Evolutionary conservation across 2,329 filamentous ascomycete genomes (phyloP), one percentile per base, ranked within the genome.

Genomic region (Colletotrichum lentis): DNA sequence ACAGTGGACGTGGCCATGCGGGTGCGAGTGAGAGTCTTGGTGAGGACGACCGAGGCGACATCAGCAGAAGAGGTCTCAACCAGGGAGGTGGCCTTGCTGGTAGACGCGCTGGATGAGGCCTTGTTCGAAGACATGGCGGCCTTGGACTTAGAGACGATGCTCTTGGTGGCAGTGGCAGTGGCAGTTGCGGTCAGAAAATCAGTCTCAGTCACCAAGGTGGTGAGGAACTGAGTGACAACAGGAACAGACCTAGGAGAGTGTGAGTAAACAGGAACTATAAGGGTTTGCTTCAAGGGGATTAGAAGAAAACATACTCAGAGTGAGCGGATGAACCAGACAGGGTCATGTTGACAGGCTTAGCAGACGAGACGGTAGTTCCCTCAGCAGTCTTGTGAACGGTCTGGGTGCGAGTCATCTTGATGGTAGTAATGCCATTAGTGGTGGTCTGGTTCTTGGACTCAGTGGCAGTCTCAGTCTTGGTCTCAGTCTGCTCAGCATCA

Each of bases 151-250:
- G 55, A n/a, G 41, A 11, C 31, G 11, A 35, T 18, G 8, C 56
- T 43, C 43, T 64, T 24, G 35, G 53, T 49, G 20, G n/a, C 52
- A 22, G 63, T 46, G 46, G 58, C 39, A 46, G 47, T 53, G 31
- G 22, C 52, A 20, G 63, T 46, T 41, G 58, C 54, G 27, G 67
- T 70, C 61, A 49, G 46, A 20, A 43, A 58, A 49, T 52, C 54
- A 46, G 67, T 70, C 64, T 70, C 52, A 37, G 68, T 70, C 41
- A 68, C 43, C 20, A 68, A 67, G 31, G 69, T 70, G 16, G 60
- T 60, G 14, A 55, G 41, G 50, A 69, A n/a, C 54, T 65, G 22
- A 16, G 65, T 68, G 47, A 66, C n/a, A 22, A 61, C 27, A 5
- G 66, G 20, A 14, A 47, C 22, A 52, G 41, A 39, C 52, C 67